phyloP scores from a whole-genome alignment of 2,329 filamentous ascomycete species.

The Monosporascus sp. region DNA sequence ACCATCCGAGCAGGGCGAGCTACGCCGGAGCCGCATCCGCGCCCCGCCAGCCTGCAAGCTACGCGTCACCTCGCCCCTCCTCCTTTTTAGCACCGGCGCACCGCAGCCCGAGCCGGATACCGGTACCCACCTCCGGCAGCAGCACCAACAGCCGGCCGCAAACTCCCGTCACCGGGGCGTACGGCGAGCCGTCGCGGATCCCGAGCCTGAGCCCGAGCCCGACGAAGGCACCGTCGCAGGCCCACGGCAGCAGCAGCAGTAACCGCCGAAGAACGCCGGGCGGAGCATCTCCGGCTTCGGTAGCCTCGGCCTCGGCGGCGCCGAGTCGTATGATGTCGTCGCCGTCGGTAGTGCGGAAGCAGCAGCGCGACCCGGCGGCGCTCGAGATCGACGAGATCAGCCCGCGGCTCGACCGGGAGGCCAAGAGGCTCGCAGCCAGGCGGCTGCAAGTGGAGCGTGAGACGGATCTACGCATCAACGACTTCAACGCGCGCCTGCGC shows the following conservation, averaged over 20 bases:
- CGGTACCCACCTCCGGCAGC: conserved; percentile 21
- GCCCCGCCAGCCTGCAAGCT: conserved; percentile 45
- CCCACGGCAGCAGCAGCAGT: background rate
- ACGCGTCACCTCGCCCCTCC: conserved; percentile 43
- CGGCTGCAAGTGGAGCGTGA: conserved; percentile 69
- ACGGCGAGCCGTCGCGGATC: conserved; percentile 18
- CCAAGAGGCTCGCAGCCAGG: conserved; percentile 67
- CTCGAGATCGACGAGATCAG: conserved; percentile 31
- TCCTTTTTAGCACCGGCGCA: conserved; percentile 14
- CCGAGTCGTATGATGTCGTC: background rate
- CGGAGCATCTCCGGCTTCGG: conserved; percentile 36
- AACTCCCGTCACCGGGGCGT: conserved; percentile 16
- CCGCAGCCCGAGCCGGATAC: conserved; percentile 38
- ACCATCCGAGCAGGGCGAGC: conserved; percentile 40
- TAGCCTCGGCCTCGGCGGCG: conserved; percentile 15
- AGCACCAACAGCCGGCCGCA: conserved; percentile 15
- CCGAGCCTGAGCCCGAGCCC: conserved; percentile 21
- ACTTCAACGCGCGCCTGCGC: conserved; percentile 73
- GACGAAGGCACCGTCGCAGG: conserved; percentile 1
- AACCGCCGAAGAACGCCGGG: conserved; percentile 42
- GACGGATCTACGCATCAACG: conserved; percentile 71
- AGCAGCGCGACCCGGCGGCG: conserved; percentile 2
- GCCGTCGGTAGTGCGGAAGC: conserved; percentile 2
- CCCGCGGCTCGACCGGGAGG: conserved; percentile 57
- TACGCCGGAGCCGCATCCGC: conserved; percentile 38